Conservation (phyloP, 352 stramenopile genomes). For the Paralagenidium karlingii region DNA sequence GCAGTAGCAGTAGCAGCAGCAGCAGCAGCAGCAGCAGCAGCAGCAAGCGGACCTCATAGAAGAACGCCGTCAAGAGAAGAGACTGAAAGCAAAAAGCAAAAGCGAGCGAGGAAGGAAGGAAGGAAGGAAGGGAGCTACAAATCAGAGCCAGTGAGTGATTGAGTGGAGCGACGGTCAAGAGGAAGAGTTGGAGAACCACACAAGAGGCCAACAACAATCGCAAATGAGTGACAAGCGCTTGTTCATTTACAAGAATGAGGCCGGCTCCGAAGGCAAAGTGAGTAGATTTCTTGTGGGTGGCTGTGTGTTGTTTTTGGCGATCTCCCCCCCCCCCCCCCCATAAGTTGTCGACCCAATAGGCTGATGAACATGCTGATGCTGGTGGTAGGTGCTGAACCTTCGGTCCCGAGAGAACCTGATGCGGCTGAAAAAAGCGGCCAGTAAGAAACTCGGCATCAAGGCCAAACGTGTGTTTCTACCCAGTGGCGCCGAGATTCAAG, state of each 20-base stretch:
- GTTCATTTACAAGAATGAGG: constrained; percentile 83
- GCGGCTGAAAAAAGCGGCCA: constrained; percentile 71
- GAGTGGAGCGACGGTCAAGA: no score
- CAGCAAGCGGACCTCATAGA: no score
- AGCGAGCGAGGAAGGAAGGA: no score
- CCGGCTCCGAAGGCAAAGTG: constrained; percentile 68
- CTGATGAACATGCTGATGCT: no score
- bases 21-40: no score
- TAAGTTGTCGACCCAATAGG: not conserved
- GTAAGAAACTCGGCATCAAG: constrained; percentile 74
- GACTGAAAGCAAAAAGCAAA: no score
- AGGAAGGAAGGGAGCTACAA: no score
- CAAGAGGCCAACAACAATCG: no score
- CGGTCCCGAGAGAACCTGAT: constrained; percentile 51
- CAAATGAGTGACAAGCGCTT: constrained; percentile 77
- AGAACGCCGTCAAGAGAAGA: no score
- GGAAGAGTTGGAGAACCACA: no score
- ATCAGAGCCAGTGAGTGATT: no score
- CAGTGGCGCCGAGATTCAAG: constrained; percentile 69
- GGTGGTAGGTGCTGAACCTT: constrained; percentile 68
- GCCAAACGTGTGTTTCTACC: constrained; percentile 70
- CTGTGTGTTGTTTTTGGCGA: not conserved
- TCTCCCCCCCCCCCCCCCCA: not conserved
- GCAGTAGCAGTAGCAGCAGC: no score
- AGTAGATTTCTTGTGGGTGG: not conserved